Evolutionary conservation across 306 rosid genomes (phyloP), one percentile per base, ranked within the genome.

Genomic region (Malus orientalis): DNA sequence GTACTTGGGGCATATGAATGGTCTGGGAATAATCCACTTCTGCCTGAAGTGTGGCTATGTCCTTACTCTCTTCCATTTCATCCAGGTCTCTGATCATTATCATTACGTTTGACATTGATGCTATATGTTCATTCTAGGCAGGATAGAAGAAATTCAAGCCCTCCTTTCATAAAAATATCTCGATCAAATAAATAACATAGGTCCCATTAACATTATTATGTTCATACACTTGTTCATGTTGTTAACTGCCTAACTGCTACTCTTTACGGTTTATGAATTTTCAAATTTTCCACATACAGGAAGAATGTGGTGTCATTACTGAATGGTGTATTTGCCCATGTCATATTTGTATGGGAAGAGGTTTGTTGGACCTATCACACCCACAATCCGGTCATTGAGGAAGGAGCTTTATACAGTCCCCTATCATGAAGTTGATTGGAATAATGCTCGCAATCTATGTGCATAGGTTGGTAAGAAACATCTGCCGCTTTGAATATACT

Each of bases 351-450:
- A 84, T 80, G 87, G 87, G 38, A 84, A 73, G 44, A 76, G 84
- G 67, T 84, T 80, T 86, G 92, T 92, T 60, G 96, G 92, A 57
- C 96, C 93, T 25, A 88, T 93, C 36, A 87, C 97, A 33, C 94
- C 93, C 47, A 87, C 83, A 74, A 44, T 93, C 66, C 70, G 81
- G 77, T 84, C 96, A 75, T 84, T 93, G 86, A 90, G 97, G 86
- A 90, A 89, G 80, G 93, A 93, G 79, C 96, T 93, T 71, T 90
- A 78, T 80, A 83, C 85, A 0, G 51, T 61, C 42, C 91, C 92
- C 30, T 93, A 89, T 83, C 91, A 89, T 81, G 91, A 93, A 71
- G 74, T 93, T 86, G 92, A 93, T 76, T 93, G 97, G 97, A 74
- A 90, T 74, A 77, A 78, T 70, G 84, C 93, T 63, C 92, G 96